Base-by-base conservation (phyloP, 2,329 filamentous ascomycete species). In the Talaromyces islandicus region DNA sequence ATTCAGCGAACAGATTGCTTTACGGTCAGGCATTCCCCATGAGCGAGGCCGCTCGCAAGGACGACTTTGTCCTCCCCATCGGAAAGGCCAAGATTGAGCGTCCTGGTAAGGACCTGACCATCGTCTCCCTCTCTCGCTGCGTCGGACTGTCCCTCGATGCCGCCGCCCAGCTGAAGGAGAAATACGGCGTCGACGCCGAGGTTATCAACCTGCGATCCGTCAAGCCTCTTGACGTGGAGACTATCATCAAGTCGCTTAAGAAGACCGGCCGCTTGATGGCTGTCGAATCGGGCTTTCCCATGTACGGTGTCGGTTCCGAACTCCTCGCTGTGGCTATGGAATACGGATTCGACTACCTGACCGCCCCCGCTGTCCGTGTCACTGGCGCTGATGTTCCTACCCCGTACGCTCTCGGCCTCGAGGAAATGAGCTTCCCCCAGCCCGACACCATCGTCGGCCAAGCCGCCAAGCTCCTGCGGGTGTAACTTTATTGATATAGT, bases 71-170 rank as follows among this genome's bases (percentile, higher is more conserved):
- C 69, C 79, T 99, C 69, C 94, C 94, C 67, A 92, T 99, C 75
- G 94, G 94, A 77, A 99, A 99, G 84, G 94, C 94, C 78, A 99
- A 99, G 87, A 90, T 99, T 73, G 94, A 99, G 84, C 92, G 94
- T 71, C 82, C 87, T 63, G 94, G 94, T 78, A 97, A 93, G 81
- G 94, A 99, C 76, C 81, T 99, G 68, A 99, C 94, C 73, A 91
- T 99, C 64, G 93, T 99, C 65, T 88, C 92, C 56, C 85, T 97
- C 63, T 97, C 94, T 66, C 92, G 94, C 75, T 96, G 91, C 76
- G 94, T 99, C 65, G 94, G 94, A 66, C 93, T 96, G 80, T 89
- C 90, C 65, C 84, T 99, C 62, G 81, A 87, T 56, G 94, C 93
- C 60, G 94, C 94, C 66, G 91, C 96, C 79, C 84, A 88, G 74